Conservation (phyloP, 768 basidiomycete species). For the Rhodocollybia butyracea region DNA sequence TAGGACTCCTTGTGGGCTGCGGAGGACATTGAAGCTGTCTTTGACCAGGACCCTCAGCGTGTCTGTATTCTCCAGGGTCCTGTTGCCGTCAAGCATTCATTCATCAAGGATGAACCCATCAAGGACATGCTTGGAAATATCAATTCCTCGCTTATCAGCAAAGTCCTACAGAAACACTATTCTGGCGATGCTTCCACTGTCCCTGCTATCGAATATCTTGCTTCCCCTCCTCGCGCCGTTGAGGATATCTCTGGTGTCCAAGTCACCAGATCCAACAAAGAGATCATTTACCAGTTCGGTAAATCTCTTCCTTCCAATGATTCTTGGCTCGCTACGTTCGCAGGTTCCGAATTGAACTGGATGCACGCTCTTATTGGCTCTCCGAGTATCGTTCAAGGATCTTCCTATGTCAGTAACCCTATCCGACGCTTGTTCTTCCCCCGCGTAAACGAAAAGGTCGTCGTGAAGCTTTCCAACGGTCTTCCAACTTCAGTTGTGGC, state of each 20-base stretch:
- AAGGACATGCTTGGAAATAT: slow-evolving; percentile 90
- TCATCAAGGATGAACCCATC: slow-evolving; percentile 89
- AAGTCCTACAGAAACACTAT: slow-evolving; percentile 77
- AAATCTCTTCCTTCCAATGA: slow-evolving; percentile 51
- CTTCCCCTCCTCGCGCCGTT: slow-evolving; percentile 35
- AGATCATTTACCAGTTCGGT: slow-evolving; percentile 50
- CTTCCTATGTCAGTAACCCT: slow-evolving; percentile 84
- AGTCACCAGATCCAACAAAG: slow-evolving; percentile 36
- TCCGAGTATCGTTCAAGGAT: slow-evolving; percentile 82
- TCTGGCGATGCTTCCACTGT: slow-evolving; percentile 69
- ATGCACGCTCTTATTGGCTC: slow-evolving; percentile 80
- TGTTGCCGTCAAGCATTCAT: slow-evolving; percentile 86
- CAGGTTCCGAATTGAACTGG: slow-evolving; percentile 83
- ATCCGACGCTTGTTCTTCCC: slow-evolving; percentile 84
- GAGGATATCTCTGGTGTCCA: slow-evolving; percentile 39
- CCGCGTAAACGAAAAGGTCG: slow-evolving; percentile 73
- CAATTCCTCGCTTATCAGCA: slow-evolving; percentile 70
- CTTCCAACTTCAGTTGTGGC: slow-evolving; percentile 57
- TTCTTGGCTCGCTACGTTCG: slow-evolving; percentile 82
- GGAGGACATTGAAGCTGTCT: slow-evolving; percentile 97
- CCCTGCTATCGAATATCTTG: slow-evolving; percentile 84
- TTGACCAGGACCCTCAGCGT: slow-evolving; percentile 97
- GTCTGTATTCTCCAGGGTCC: slow-evolving; percentile 98
- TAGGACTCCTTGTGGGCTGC: slow-evolving; percentile 97
- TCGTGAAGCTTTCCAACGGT: slow-evolving; percentile 48